These are phyloP conservation scores for Linum trigynum DNA, from an alignment of 345 rosid species.

Conservation along the genomic window DNA sequence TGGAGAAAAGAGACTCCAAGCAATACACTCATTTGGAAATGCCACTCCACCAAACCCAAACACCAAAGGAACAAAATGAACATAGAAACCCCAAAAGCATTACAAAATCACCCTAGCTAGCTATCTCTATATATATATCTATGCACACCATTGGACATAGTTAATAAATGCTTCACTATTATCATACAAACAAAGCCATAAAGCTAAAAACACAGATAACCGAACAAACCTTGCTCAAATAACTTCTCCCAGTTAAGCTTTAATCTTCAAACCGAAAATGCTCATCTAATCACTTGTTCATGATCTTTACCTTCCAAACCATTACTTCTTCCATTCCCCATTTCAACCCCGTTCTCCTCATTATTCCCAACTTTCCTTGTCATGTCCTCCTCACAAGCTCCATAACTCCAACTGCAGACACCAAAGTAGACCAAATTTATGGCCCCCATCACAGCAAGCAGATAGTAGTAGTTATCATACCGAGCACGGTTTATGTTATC, in stretches of 20 bases:
- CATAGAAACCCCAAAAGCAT: too few relatives aligned
- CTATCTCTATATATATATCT: neutral
- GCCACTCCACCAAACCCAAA: too few relatives aligned
- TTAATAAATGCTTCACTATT: neutral
- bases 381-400: conserved; percentile 38
- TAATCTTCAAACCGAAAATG: too few relatives aligned
- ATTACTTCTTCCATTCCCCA: conserved; percentile 8
- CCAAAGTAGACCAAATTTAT: conserved; percentile 52
- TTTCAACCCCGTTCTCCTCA: conserved; percentile 21
- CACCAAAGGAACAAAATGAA: too few relatives aligned
- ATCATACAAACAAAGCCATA: neutral
- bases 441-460: conserved; percentile 26
- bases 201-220: neutral
- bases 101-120: neutral
- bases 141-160: neutral
- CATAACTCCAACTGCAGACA: conserved; percentile 66
- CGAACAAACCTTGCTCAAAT: neutral
- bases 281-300: neutral
- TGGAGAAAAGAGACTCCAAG: too few relatives aligned
- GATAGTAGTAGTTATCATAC: conserved; percentile 67
- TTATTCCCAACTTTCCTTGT: conserved; percentile 21
- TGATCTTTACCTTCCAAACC: conserved; percentile 6
- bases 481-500: conserved; percentile 60
- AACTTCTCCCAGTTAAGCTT: neutral
- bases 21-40: too few relatives aligned